Evolutionary conservation across 176 grass and related monocot species (phyloP).

Genomic region (Aegilops tauschii): DNA sequence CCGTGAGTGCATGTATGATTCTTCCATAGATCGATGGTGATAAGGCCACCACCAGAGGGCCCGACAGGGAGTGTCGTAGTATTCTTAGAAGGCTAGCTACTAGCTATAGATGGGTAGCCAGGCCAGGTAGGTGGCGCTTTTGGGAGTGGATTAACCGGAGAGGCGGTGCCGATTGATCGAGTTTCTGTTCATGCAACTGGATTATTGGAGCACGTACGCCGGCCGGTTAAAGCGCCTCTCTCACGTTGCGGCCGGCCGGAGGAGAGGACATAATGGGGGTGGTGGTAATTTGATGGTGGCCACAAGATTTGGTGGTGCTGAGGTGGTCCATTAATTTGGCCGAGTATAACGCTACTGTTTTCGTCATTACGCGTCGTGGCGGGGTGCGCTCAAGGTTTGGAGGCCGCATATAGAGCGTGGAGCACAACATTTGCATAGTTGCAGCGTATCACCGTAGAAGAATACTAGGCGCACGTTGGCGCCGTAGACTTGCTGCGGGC

Average conservation of each 20-base stretch:
- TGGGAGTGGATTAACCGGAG: slow-evolving; percentile 29
- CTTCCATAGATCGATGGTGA: slow-evolving; percentile 2
- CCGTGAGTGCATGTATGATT: slow-evolving; percentile 5
- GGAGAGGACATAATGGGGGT: neutral
- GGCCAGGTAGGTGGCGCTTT: slow-evolving; percentile 27
- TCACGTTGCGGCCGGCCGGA: neutral
- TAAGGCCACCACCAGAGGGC: slow-evolving; percentile 37
- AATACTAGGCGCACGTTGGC: too few species aligned
- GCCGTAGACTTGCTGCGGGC: too few species aligned
- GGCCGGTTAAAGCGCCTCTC: neutral
- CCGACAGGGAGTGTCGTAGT: neutral
- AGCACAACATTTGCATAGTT: too few species aligned
- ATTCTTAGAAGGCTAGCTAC: neutral
- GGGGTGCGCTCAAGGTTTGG: neutral
- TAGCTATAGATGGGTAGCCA: too few species aligned
- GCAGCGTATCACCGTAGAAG: too few species aligned
- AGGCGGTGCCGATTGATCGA: slow-evolving; percentile 10
- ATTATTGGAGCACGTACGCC: slow-evolving; percentile 3
- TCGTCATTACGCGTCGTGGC: neutral
- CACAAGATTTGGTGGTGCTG: slow-evolving; percentile 48
- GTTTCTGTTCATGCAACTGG: neutral
- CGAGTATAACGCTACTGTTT: neutral
- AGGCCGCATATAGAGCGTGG: neutral
- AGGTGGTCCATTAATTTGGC: slow-evolving; percentile 32
- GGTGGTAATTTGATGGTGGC: neutral